Evolutionary conservation across 1,139 yeast genomes (phyloP), one percentile per base, ranked within the genome.

Genomic region (Yamadazyma aaseri): DNA sequence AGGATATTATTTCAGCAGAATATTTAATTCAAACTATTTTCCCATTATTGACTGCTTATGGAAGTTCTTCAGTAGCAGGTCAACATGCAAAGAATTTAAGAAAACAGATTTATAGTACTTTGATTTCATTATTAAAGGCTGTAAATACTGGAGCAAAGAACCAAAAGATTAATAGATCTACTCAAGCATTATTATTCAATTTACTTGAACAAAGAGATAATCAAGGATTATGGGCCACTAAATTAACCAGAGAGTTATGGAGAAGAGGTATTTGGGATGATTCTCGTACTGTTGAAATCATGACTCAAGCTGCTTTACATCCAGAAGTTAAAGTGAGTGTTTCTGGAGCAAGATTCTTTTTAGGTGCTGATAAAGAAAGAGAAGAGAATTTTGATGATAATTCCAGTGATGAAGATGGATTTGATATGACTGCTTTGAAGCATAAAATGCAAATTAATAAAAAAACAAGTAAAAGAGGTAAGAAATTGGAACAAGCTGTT

Each of bases 251-350:
- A 56, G 97, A 92, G 58, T 71, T 92, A 36, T 92, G 99, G 99
- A 76, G 95, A 65, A 74, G 97, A 55, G 96, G 96, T 53, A 84
- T 92, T 41, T 92, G 99, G 99, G 97, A 89, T 58, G 99, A 92
- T 60, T 76, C 96, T 1, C 72, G 97, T 49, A 84, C 97, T 0
- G 96, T 92, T 16, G 98, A 92, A 60, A 79, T 92, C 51, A 90
- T 94, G 97, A 84, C 95, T 2, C 95, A 87, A 51, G 97, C 97
- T 1, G 89, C 97, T 2, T 61, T 86, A 40, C 96, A 89, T 54
- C 79, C 85, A 8, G 95, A 90, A 49, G 74, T 80, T 10, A 92
- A 92, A 62, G 95, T 92, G 34, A 86, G 95, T 9, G 68, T 83
- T 39, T 86, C 97, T 2, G 98, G 97, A 38, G 94, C 87, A 22